Base-by-base conservation (phyloP, 768 basidiomycete species). In the Chalciporus pseudorubinellus region DNA sequence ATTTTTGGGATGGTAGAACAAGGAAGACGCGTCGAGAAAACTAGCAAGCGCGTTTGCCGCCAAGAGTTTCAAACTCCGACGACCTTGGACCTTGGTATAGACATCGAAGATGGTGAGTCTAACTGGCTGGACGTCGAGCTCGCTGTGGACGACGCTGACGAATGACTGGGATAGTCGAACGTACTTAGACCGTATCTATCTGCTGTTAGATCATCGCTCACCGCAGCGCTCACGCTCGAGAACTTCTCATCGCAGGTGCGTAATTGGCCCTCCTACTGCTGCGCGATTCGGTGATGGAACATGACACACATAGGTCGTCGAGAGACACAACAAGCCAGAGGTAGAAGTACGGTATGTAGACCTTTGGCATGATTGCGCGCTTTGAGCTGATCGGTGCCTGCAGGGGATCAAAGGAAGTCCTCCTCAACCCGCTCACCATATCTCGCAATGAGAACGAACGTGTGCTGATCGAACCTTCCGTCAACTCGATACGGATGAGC, bases 371-470 rank as follows among this genome's bases (percentile, higher is more conserved):
- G 46, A 48, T 55, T 39, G 18, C 33, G 1, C 19, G 26, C 24
- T 22, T 38, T 21, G 34, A 16, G 31, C 55, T 58, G 46, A 64
- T 3, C 26, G 19, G 39, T 20, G 33, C 20, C 22, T 19, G 43
- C 68, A 95, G 95, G 44, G 84, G 83, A 55, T 95, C 97, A 4
- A 91, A 87, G 65, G 97, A 98, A 73, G 94, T 94, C 48, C 80
- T 98, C 40, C 83, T 98, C 49, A 95, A 92, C 62, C 91, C 97
- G 14, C 77, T 98, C 39, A 85, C 84, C 36, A 98, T 98, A 72
- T 95, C 95, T 11, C 87, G 97, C 60, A 98, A 97, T 69, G 94
- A 98, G 74, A 91, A 94, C 62, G 97, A 99, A 68, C 87, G 90
- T 53, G 97, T 98, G 61, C 76, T 99, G 60, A 92, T 99, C 72